Percentiles rank a stretch among this genome's conserved stretches.
These are phyloP conservation scores for Pleurostoma richardsiae DNA, from an alignment of 2,329 filamentous ascomycete species.

Conservation along the genomic window DNA sequence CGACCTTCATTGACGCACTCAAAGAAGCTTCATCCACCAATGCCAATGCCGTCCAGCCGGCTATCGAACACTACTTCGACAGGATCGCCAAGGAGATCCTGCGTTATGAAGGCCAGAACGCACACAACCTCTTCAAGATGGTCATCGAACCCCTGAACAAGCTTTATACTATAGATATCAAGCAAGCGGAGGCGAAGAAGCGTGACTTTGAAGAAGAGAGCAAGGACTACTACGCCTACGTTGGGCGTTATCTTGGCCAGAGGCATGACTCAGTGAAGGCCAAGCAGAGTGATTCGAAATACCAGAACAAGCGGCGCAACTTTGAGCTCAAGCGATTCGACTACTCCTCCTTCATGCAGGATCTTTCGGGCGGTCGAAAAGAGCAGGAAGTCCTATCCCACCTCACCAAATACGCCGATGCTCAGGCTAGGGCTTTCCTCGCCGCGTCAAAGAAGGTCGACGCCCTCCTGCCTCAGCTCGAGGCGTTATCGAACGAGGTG, in stretches of 20 bases:
- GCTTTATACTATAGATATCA: constrained; percentile 93
- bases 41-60: constrained; percentile 93
- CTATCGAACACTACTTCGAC: constrained; percentile 96
- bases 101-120: constrained; percentile 79
- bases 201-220: constrained; percentile 98
- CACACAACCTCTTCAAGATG: constrained; percentile 77
- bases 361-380: constrained; percentile 97
- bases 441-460: constrained; percentile 83
- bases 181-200: constrained; percentile 93
- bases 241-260: constrained; percentile 92
- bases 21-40: constrained; percentile 87
- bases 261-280: constrained; percentile 93
- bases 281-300: constrained; percentile 97
- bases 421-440: constrained; percentile 80
- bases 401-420: constrained; percentile 88
- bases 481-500: constrained; percentile 86
- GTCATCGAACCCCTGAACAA: constrained; percentile 93
- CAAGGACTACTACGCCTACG: constrained; percentile 96
- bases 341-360: constrained; percentile 98
- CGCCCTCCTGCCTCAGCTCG: constrained; percentile 78
- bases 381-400: constrained; percentile 96
- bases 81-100: constrained; percentile 92
- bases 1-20: constrained; percentile 77
- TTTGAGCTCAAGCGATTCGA: constrained; percentile 98
- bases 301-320: constrained; percentile 86